phyloP scores from a whole-genome alignment of 495 filamentous ascomycete species.

The Saxophila tyrrhenica region DNA sequence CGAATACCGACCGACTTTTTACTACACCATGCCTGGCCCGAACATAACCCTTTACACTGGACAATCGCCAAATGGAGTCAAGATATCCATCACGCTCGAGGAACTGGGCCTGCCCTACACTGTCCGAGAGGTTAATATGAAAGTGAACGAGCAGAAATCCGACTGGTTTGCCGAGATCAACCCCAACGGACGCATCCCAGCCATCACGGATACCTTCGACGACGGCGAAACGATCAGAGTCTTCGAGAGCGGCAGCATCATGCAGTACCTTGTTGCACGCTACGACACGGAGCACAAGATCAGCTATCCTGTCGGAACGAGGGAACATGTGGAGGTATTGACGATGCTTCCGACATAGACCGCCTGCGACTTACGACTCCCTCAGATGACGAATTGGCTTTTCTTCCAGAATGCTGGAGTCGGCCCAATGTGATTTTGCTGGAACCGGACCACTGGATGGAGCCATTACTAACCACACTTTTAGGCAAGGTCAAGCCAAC shows the following conservation, averaged over 20 bases:
- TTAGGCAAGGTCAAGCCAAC: slow-evolving; percentile 41
- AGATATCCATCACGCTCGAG: slow-evolving; percentile 78
- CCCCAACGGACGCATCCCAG: slow-evolving; percentile 89
- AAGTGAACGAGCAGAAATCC: slow-evolving; percentile 67
- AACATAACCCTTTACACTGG: background rate
- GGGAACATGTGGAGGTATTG: slow-evolving; percentile 56
- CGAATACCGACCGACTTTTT: too few species aligned
- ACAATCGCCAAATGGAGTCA: slow-evolving; percentile 63
- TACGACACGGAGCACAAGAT: slow-evolving; percentile 76
- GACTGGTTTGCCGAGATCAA: slow-evolving; percentile 84
- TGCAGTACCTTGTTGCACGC: slow-evolving; percentile 74
- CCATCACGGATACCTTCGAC: slow-evolving; percentile 55
- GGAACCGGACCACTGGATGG: background rate
- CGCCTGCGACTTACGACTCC: background rate
- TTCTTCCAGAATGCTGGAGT: slow-evolving; percentile 58
- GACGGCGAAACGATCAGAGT: slow-evolving; percentile 64
- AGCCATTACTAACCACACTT: background rate
- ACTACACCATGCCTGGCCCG: background rate
- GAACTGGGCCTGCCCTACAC: slow-evolving; percentile 57
- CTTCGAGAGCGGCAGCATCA: slow-evolving; percentile 76
- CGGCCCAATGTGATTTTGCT: slow-evolving; percentile 31
- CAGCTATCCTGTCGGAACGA: slow-evolving; percentile 62
- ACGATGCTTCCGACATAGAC: background rate
- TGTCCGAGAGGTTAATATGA: slow-evolving; percentile 57
- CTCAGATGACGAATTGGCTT: slow-evolving; percentile 58